Evolutionary conservation across 768 basidiomycete genomes (phyloP).

Genomic region (Antrodiella citrinella): DNA sequence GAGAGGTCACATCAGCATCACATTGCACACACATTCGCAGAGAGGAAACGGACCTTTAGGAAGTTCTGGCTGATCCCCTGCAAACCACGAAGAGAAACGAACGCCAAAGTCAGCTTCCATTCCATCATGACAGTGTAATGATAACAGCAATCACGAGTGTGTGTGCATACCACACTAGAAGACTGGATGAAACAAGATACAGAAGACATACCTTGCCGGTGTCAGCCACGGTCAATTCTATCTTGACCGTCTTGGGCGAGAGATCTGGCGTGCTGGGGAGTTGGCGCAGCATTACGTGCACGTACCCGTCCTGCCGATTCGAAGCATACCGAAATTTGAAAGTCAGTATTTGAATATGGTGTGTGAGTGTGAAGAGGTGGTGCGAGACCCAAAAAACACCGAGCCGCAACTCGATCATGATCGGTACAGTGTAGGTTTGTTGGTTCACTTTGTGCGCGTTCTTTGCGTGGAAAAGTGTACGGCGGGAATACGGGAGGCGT

Average conservation of each 20-base stretch:
- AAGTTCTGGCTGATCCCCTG: slow-evolving; percentile 91
- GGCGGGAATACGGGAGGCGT: too few species aligned
- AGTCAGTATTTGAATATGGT: too few species aligned
- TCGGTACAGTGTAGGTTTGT: too few species aligned
- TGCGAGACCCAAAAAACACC: not conserved
- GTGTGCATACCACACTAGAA: not conserved
- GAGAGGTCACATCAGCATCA: not conserved
- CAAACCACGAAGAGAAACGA: slow-evolving; percentile 2
- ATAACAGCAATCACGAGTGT: not conserved
- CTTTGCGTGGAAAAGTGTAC: too few species aligned
- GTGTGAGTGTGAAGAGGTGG: too few species aligned
- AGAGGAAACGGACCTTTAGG: slow-evolving; percentile 50
- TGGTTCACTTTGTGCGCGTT: too few species aligned
- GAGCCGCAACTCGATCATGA: not conserved
- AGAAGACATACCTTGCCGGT: slow-evolving; percentile 65
- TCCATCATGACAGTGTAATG: not conserved
- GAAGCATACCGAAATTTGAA: too few species aligned
- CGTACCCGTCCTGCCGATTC: slow-evolving; percentile 63
- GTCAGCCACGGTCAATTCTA: slow-evolving; percentile 82
- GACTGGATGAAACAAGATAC: not conserved
- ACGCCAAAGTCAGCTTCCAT: not conserved
- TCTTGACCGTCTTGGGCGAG: slow-evolving; percentile 51
- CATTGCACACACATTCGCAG: not conserved
- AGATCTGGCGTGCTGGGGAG: slow-evolving; percentile 48
- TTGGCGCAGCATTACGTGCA: slow-evolving; percentile 79